phyloP scores from a whole-genome alignment of 139 green algal species.

The Deuterostichococcus epilithicus region DNA sequence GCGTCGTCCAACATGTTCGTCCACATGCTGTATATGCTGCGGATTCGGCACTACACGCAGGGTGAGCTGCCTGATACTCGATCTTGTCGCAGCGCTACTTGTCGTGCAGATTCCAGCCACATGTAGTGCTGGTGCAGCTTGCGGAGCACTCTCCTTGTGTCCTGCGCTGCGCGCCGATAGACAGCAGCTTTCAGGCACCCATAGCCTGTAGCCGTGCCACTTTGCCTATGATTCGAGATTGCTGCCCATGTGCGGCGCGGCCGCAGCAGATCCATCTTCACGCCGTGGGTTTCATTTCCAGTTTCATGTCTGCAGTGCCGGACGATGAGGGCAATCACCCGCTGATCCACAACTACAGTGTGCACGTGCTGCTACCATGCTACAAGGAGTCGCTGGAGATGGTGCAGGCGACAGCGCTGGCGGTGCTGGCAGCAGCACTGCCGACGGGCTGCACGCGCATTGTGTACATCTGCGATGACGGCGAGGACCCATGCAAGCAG shows the following conservation, averaged over 20 bases:
- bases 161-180: too few relatives aligned
- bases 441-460: background rate
- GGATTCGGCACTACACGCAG: background rate
- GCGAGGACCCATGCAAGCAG: constrained; percentile 7
- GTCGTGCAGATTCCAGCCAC: too few relatives aligned
- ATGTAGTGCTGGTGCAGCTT: background rate
- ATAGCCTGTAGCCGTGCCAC: too few relatives aligned
- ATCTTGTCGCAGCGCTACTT: too few relatives aligned
- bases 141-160: too few relatives aligned
- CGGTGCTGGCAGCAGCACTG: background rate
- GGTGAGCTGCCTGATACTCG: background rate
- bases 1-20: background rate
- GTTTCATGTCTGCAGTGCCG: constrained; percentile 13
- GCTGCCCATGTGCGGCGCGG: too few relatives aligned
- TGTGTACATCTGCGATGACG: constrained; percentile 12
- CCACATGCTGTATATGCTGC: background rate
- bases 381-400: constrained; percentile 15
- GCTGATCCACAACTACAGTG: background rate
- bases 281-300: background rate
- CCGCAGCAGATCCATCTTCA: too few relatives aligned
- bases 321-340: constrained; percentile 4
- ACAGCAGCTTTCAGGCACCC: too few relatives aligned
- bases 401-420: background rate
- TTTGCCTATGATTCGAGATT: background rate
- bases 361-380: constrained; percentile 10